Evolutionary conservation across 73 alveolate genomes (phyloP), one percentile per base, ranked within the genome.

Genomic region (Stentor coeruleus): DNA sequence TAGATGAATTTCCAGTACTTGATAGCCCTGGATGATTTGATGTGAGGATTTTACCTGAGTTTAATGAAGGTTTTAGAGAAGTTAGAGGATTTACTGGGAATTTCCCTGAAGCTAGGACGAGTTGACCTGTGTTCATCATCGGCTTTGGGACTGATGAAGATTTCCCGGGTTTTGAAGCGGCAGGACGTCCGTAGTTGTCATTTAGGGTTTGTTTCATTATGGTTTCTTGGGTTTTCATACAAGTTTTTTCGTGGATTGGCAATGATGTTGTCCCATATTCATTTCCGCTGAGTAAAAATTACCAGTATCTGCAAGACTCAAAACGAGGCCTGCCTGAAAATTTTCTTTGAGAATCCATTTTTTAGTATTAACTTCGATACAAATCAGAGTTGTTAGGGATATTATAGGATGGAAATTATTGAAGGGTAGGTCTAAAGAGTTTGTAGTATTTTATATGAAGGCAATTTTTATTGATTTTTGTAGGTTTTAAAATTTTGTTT

Each of bases 11-110:
- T 49, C 6, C 20, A 11, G 66, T 11, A 49, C 20, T 20, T 49
- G 66, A 49, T 49, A 11, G 66, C 6, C 66, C 66, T 49, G 66
- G n/a, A n/a, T n/a, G n/a, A n/a, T n/a, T n/a, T n/a, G n/a, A n/a
- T n/a, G n/a, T n/a, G n/a, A n/a, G n/a, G n/a, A 11, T 49, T 49
- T 49, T 11, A 20, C 6, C 20, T 49, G 6, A 11, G 66, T 49
- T 49, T 11, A 6, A 11, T 49, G 28, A 11, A 20, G 66, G 6
- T 20, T 49, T 49, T 49, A 6, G 6, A 20, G 66, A 49, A 49
- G 66, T 6, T 49, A 20, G 28, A 11, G 66, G 28, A 11, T 49
- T 49, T 6, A 49, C 6, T 49, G 6, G 20, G 66, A 49, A 49
- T 20, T 49, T 49, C n/a, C n/a, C n/a, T 49, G 66, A 49, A 20